Conservation (phyloP, 345 rosid genomes). For the Gossypium thurberi region DNA sequence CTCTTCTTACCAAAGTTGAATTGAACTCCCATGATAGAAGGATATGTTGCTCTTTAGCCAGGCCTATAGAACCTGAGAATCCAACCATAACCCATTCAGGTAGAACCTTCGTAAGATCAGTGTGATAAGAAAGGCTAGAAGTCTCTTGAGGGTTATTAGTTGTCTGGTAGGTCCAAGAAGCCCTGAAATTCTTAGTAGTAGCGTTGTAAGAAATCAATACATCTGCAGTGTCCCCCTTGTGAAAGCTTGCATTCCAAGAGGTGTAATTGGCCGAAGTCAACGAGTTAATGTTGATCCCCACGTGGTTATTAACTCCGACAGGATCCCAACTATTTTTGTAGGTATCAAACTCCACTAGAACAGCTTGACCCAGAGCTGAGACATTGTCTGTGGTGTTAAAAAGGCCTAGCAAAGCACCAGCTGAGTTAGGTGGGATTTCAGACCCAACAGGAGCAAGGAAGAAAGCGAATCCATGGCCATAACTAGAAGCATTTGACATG, state of each 20-base stretch:
- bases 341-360: background rate
- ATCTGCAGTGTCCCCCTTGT: background rate
- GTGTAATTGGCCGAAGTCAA: background rate
- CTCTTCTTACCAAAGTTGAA: background rate
- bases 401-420: background rate
- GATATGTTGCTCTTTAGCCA: background rate
- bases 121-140: background rate
- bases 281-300: background rate
- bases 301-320: background rate
- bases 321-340: background rate
- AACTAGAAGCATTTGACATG: background rate
- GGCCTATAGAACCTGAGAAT: background rate
- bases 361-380: background rate
- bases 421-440: background rate
- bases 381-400: background rate
- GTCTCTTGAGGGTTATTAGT: background rate
- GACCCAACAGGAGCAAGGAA: background rate
- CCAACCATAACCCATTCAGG: background rate
- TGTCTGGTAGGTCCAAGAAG: background rate
- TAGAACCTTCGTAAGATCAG: slow-evolving; percentile 3
- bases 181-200: background rate
- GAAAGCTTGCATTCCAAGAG: background rate
- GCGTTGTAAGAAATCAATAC: background rate
- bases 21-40: background rate
- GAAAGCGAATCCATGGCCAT: background rate